These are phyloP conservation scores for Cynanchum wilfordii DNA, from an alignment of 257 asterid species.

Conservation along the genomic window DNA sequence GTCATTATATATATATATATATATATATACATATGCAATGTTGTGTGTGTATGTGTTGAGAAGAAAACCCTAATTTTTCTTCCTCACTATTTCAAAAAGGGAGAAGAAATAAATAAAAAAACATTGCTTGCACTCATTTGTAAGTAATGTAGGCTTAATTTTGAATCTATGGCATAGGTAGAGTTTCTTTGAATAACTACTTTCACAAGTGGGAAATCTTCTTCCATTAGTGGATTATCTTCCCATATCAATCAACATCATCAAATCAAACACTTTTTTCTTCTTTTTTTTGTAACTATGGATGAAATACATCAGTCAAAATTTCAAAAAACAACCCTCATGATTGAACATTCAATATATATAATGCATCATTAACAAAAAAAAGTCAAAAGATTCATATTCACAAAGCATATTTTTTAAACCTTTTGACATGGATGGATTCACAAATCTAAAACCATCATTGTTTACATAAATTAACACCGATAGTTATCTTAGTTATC, in stretches of 20 bases:
- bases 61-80: background rate
- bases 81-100: background rate
- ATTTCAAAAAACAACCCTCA: background rate
- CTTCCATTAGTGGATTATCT: conserved; percentile 24
- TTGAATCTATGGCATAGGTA: background rate
- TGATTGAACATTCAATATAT: background rate
- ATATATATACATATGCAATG: no score
- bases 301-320: conserved; percentile 12
- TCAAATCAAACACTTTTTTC: conserved; percentile 5
- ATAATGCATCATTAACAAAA: no score
- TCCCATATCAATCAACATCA: conserved; percentile 4
- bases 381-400: conserved; percentile 20
- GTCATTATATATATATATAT: background rate
- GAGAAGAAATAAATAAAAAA: no score
- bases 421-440: background rate
- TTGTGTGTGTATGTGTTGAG: background rate
- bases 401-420: conserved; percentile 3
- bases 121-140: conserved; percentile 23
- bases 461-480: no score
- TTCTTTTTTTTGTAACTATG: background rate
- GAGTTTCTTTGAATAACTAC: conserved; percentile 11
- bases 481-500: no score
- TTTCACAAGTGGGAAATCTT: conserved; percentile 23
- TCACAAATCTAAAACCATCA: conserved; percentile 1
- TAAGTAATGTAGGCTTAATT: conserved; percentile 17